A percentile compares a stretch with the other conserved stretches of the same genome.
Evolutionary conservation across 495 filamentous ascomycete genomes (phyloP).

Genomic region (Lasiosphaeria hispida): DNA sequence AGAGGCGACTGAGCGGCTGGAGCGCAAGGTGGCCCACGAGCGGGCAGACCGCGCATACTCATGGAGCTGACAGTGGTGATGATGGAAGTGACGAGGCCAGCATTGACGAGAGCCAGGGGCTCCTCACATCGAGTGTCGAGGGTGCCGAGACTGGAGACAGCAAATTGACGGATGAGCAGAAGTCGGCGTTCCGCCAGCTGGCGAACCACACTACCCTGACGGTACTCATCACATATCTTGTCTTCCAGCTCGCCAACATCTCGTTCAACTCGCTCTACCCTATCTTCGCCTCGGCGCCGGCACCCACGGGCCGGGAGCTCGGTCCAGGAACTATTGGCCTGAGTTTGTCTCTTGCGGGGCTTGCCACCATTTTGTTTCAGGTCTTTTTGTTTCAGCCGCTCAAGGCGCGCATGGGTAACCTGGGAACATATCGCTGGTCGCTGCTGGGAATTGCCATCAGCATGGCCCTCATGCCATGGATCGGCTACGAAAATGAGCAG

Average conservation of each 20-base stretch:
- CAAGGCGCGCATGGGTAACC: conserved; percentile 80
- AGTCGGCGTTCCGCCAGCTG: conserved; percentile 49
- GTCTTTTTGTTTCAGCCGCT: conserved; percentile 76
- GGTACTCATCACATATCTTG: conserved; percentile 75
- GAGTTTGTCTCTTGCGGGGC: conserved; percentile 78
- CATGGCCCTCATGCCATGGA: conserved; percentile 85
- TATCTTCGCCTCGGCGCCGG: conserved; percentile 74
- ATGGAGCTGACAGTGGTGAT: conserved; percentile 34
- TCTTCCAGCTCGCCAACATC: conserved; percentile 87
- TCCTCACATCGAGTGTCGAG: conserved; percentile 18
- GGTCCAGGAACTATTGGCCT: conserved; percentile 80
- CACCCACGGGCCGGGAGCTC: conserved; percentile 73
- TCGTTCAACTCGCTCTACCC: conserved; percentile 89
- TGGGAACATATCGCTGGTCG: conserved; percentile 72
- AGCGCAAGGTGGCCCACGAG: conserved; percentile 29
- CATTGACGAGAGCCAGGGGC: conserved; percentile 24
- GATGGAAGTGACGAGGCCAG: conserved; percentile 29
- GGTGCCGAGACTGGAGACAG: conserved; percentile 26
- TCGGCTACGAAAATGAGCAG: conserved; percentile 67
- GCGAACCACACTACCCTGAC: conserved; percentile 78
- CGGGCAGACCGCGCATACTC: conserved; percentile 28
- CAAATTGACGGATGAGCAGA: conserved; percentile 32
- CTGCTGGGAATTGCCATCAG: conserved; percentile 79
- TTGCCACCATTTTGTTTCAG: conserved; percentile 85
- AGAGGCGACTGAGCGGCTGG: conserved; percentile 15